Evolutionary conservation across 495 filamentous ascomycete genomes (phyloP).

Genomic region (Staphylotrichum tortipilum): DNA sequence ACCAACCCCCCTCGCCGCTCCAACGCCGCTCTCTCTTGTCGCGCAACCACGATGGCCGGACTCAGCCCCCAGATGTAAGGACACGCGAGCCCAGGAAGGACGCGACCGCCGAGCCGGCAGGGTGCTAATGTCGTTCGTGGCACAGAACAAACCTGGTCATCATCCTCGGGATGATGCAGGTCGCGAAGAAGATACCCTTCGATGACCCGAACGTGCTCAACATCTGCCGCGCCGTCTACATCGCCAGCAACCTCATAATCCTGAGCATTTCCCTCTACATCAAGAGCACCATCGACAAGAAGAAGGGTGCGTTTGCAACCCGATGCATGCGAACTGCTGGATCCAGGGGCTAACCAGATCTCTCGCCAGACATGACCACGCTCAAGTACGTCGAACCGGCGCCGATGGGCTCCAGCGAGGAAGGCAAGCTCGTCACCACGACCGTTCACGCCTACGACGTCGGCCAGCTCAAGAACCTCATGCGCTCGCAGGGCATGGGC

Average conservation of each 20-base stretch:
- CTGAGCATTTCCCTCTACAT: constrained; percentile 73
- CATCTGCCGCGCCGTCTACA: constrained; percentile 70
- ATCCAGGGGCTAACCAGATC: constrained; percentile 12
- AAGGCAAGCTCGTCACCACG: constrained; percentile 90
- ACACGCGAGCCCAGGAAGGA: background rate
- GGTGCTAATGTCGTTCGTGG: constrained; percentile 5
- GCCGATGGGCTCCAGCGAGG: constrained; percentile 81
- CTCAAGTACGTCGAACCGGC: constrained; percentile 97
- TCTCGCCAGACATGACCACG: constrained; percentile 76
- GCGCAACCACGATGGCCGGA: constrained; percentile 36
- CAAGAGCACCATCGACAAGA: constrained; percentile 73
- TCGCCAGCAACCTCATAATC: constrained; percentile 85
- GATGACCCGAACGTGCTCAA: constrained; percentile 84
- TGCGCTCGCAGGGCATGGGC: constrained; percentile 87
- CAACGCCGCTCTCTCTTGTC: background rate
- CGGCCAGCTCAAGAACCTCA: constrained; percentile 68
- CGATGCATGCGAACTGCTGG: background rate
- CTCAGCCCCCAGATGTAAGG: constrained; percentile 46
- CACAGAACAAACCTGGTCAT: constrained; percentile 82
- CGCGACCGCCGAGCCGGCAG: constrained; percentile 3
- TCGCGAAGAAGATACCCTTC: constrained; percentile 90
- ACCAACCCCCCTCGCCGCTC: background rate
- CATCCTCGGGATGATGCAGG: constrained; percentile 96
- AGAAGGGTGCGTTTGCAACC: constrained; percentile 65
- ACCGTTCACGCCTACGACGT: constrained; percentile 90